Evolutionary conservation across 108 stramenopile species (phyloP), one percentile per base, ranked within the genome.

Genomic region (Skeletonema menzelii): DNA sequence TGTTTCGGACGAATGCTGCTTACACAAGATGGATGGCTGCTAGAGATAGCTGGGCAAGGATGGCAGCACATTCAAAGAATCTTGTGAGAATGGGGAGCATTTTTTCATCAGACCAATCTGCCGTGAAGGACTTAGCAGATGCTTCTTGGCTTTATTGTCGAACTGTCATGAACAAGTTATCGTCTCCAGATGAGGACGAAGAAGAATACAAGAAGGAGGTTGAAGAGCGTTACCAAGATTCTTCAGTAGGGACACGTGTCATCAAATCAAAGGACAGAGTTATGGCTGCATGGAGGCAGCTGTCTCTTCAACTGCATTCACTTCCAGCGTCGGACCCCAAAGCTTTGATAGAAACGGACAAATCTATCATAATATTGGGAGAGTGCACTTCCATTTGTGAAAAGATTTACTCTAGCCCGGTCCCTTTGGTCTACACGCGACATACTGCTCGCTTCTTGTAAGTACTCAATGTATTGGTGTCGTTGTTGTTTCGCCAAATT

Each of bases 401-500:
- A 64, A 82, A 84, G 27, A 82, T 87, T 14, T 89, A 77, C 38
- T 65, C 82, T 13, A 73, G 71, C 22, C 89, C 86, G 8, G 82
- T 87, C 3, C 86, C 89, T 22, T 34, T 81, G 8, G 78, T 90
- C 31, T 87, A 87, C 71, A 83, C 84, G 0, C 87, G 86, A 32
- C 91, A 89, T 59, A 87, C 91, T 7, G 85, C 88, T 13, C 75
- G 91, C n/a, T 91, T 86, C 58, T 56, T 89, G 24, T 70, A 38
- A 38, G 37, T 38, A 0, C 8, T 38, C 10, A 38, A 13, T 38
- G 37, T 8, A 38, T 38, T 38, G 37, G 0, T 38, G 12, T 0
- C 13, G 13, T 13, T 38, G 2, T 38, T 8, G 8, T 11, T 38
- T 13, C 13, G 8, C 37, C 12, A 2, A 38, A 38, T 12, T 38